Percentiles rank a stretch among this genome's conserved stretches.
These are phyloP conservation scores for Collariella sp. DNA, from an alignment of 495 filamentous ascomycete species.

Conservation along the genomic window DNA sequence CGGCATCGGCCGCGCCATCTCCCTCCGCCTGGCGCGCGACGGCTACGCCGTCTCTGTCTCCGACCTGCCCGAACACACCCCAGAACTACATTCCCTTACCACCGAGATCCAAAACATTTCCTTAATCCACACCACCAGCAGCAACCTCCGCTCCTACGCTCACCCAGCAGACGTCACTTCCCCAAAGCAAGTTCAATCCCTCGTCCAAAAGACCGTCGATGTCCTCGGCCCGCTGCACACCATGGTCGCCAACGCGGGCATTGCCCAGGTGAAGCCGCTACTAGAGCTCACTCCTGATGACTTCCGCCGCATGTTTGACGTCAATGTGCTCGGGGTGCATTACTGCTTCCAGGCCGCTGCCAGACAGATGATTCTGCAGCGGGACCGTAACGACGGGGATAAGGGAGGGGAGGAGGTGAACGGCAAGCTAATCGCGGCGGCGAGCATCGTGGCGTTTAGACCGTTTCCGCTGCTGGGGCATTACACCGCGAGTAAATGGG, in stretches of 20 bases:
- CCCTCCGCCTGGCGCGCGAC: constrained; percentile 48
- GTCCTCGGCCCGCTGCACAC: constrained; percentile 47
- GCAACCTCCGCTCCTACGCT: constrained; percentile 29
- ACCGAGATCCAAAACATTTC: constrained; percentile 18
- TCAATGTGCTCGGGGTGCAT: constrained; percentile 51
- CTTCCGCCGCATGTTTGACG: constrained; percentile 40
- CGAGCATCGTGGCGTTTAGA: constrained; percentile 50
- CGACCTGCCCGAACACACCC: constrained; percentile 42
- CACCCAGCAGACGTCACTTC: constrained; percentile 50
- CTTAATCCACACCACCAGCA: constrained; percentile 39
- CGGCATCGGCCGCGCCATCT: constrained; percentile 55
- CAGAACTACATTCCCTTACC: constrained; percentile 41
- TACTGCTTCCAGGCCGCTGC: constrained; percentile 49
- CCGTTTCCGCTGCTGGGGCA: constrained; percentile 44
- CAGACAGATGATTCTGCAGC: constrained; percentile 45
- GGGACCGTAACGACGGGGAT: neutral
- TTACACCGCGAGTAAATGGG: constrained; percentile 53
- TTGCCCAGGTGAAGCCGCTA: constrained; percentile 44
- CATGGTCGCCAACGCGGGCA: constrained; percentile 57
- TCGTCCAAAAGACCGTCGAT: constrained; percentile 40
- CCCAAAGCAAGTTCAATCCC: constrained; percentile 36
- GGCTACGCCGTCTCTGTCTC: constrained; percentile 55
- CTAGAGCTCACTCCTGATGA: constrained; percentile 45
- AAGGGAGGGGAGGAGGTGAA: constrained; percentile 15
- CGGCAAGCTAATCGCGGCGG: constrained; percentile 48